Conservation (phyloP, 139 green algal genomes). For the Zygnema cylindricum region DNA sequence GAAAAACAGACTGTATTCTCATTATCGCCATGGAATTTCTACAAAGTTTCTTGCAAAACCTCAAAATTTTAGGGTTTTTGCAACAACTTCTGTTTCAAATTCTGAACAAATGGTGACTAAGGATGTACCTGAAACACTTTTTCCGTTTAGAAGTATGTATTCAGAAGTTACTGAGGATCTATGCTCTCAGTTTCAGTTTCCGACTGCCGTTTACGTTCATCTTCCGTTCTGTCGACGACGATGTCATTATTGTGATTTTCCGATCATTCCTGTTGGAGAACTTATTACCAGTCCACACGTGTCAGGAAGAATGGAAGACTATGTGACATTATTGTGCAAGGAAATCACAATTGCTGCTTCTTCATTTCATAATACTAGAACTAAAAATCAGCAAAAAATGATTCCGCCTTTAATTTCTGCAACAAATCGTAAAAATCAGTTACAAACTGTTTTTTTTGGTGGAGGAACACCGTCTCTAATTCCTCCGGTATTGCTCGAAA, state of each 20-base stretch:
- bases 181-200: not conserved
- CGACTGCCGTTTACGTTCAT: constrained; percentile 81
- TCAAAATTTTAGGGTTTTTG: too few species aligned
- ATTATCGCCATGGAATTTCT: too few species aligned
- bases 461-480: constrained; percentile 91
- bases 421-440: constrained; percentile 42
- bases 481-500: constrained; percentile 73
- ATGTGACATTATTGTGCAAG: constrained; percentile 71
- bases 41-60: too few species aligned
- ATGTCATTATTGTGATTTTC: constrained; percentile 97
- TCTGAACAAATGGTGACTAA: too few species aligned
- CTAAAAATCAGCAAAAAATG: not conserved
- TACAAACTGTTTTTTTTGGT: constrained; percentile 90
- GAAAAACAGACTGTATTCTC: too few species aligned
- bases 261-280: constrained; percentile 77
- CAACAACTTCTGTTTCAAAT: too few species aligned
- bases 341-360: constrained; percentile 72
- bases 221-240: constrained; percentile 94
- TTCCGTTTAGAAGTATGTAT: too few species aligned
- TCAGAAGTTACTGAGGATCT: too few species aligned
- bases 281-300: not conserved
- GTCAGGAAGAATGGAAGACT: constrained; percentile 54
- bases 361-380: not conserved
- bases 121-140: too few species aligned
- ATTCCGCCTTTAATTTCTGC: not conserved